Evolutionary conservation across 169 alveolate species (phyloP).

Genomic region (Blepharisma undulans): DNA sequence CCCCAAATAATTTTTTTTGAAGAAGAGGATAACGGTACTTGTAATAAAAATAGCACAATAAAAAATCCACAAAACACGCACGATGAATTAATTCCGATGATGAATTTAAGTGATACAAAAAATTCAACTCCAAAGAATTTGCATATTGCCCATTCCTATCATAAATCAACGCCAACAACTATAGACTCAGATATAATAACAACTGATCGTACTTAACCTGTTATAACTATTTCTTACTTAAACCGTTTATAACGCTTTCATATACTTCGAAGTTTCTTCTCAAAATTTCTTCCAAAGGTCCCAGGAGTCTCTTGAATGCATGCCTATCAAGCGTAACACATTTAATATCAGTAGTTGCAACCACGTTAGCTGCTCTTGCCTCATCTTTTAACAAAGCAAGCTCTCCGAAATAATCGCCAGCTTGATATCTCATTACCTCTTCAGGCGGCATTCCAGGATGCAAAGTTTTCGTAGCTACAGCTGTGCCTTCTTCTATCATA

Average conservation of each 20-base stretch:
- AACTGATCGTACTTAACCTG: background rate
- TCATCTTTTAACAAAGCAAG: conserved; percentile 92
- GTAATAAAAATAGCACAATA: background rate
- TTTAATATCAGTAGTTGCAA: conserved; percentile 83
- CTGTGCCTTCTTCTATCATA: conserved; percentile 93
- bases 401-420: conserved; percentile 98
- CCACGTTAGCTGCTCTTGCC: conserved; percentile 96
- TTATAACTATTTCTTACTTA: background rate
- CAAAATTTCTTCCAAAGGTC: conserved; percentile 94
- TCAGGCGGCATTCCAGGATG: conserved; percentile 58
- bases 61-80: background rate
- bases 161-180: background rate
- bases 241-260: background rate
- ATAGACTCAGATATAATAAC: background rate
- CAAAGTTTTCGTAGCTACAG: conserved; percentile 91
- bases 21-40: background rate
- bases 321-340: conserved; percentile 92
- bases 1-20: background rate
- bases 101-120: background rate
- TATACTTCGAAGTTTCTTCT: conserved; percentile 59
- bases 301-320: conserved; percentile 93
- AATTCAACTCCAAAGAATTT: background rate
- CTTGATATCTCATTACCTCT: conserved; percentile 87
- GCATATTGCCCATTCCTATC: background rate
- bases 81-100: background rate